Conservation (phyloP, 2,329 filamentous ascomycete genomes). For the Graphilbum ipis-grandicollis region DNA sequence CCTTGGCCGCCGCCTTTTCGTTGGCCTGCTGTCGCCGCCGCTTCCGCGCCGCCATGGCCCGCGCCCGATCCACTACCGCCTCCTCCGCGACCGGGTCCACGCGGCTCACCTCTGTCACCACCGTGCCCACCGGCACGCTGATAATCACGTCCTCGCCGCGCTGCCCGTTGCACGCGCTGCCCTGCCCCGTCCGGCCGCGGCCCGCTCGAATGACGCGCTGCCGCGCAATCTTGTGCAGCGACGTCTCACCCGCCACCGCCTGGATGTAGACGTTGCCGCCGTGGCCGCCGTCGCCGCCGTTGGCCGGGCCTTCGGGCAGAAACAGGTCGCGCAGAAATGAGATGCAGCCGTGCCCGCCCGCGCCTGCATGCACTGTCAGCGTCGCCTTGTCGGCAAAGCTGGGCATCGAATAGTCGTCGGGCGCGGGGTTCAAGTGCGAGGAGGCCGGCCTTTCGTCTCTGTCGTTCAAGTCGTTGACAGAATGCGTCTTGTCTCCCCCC, state of each 20-base stretch:
- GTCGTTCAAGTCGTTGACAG: no score
- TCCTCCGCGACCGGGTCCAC: constrained; percentile 63
- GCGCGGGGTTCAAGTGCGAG: constrained; percentile 58
- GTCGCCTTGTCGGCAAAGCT: constrained; percentile 78
- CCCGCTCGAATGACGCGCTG: constrained; percentile 58
- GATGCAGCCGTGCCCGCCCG: constrained; percentile 81
- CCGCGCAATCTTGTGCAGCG: constrained; percentile 76
- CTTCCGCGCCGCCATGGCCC: constrained; percentile 1
- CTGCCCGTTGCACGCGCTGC: constrained; percentile 54
- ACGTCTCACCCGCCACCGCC: constrained; percentile 78
- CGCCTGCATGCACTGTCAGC: constrained; percentile 59
- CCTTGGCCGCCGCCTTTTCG: not conserved
- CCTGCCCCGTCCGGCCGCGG: constrained; percentile 61
- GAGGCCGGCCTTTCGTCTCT: no score
- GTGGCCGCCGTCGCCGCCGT: constrained; percentile 84
- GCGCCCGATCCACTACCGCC: constrained; percentile 14
- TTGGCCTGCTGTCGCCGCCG: constrained; percentile 1
- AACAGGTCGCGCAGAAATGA: constrained; percentile 89
- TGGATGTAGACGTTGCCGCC: constrained; percentile 93
- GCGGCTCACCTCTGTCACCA: constrained; percentile 67
- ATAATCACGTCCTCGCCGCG: constrained; percentile 78
- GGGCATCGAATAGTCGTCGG: constrained; percentile 67
- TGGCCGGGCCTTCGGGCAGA: constrained; percentile 72
- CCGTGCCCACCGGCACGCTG: constrained; percentile 81
- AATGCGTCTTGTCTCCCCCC: no score